Base-by-base conservation (phyloP, 805 yeast species). In the Hanseniaspora occidentalis region DNA sequence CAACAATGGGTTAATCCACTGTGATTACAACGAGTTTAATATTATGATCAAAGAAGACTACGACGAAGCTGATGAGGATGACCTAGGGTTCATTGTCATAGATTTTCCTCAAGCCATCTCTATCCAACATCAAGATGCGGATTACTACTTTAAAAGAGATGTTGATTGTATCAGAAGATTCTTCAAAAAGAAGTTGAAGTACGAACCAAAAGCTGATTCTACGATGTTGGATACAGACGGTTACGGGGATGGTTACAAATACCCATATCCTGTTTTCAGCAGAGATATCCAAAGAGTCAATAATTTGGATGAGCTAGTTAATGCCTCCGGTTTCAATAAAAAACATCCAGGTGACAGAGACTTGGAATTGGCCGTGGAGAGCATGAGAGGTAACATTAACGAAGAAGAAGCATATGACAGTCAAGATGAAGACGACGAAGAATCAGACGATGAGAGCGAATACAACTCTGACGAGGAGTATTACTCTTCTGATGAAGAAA, bases 61-160 rank as follows among this genome's bases (percentile, higher is more conserved):
- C 16, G 62, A 64, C 14, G 37, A 36, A 14, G 23, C 37, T 17
- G 66, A 57, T 31, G 54, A 67, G 16, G 64, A 62, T 43, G 84
- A 77, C 41, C 62, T 64, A 34, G 92, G 84, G 38, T 84, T 86
- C 52, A 80, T 88, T 17, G 95, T 92, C 21, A 89, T 92, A 52
- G 99, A 92, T 69, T 92, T 92, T 68, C 99, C 99, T 3, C 99
- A 92, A 62, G 89, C 96, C 75, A 82, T 92, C 14, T 84, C 96
- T 18, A 83, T 84, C 36, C 88, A 82, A 48, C 99, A 92, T 56
- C 69, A 67, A 3, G 96, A 92, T 57, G 96, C 97, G 6, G 79
- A 79, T 46, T 73, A 70, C 43, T 88, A 84, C 58, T 92, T 92
- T 60, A 75, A 84, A 50, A 73, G 99, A 64, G 99, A 92, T 62